These are phyloP conservation scores for Uronychia binucleata DNA, from an alignment of 73 alveolate species.

Conservation along the genomic window DNA sequence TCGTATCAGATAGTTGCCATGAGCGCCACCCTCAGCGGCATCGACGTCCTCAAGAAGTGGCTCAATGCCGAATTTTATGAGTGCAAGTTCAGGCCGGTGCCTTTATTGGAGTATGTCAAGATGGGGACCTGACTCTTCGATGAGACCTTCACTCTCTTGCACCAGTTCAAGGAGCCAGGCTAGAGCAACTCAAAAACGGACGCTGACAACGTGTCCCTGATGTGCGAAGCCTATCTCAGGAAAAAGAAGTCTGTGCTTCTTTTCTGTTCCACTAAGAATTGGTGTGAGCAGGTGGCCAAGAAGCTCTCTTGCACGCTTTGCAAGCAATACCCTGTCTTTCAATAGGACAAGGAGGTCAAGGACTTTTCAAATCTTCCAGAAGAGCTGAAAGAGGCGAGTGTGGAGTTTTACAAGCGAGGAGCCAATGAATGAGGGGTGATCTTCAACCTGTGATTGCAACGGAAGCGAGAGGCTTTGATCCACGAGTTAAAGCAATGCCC, in stretches of 20 bases:
- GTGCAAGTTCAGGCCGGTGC: slow-evolving; percentile 75
- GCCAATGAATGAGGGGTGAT: slow-evolving; percentile 1
- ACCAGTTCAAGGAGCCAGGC: not conserved
- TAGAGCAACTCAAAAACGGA: not conserved
- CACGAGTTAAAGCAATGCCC: slow-evolving; percentile 37
- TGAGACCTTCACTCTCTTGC: not conserved
- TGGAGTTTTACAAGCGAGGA: not conserved
- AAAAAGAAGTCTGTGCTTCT: slow-evolving; percentile 49
- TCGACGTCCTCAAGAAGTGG: slow-evolving; percentile 59
- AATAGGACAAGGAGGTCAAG: not conserved
- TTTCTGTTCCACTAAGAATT: slow-evolving; percentile 60
- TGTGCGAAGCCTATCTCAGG: slow-evolving; percentile 27
- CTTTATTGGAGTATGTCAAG: slow-evolving; percentile 59
- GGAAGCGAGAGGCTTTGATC: not conserved
- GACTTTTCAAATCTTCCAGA: not conserved
- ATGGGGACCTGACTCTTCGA: slow-evolving; percentile 12
- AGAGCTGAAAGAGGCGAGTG: not conserved
- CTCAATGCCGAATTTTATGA: slow-evolving; percentile 61
- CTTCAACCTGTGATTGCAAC: slow-evolving; percentile 11
- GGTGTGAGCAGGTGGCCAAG: slow-evolving; percentile 48
- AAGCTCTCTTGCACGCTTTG: slow-evolving; percentile 11
- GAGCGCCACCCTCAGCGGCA: slow-evolving; percentile 76
- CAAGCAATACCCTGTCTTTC: not conserved
- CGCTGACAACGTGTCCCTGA: slow-evolving; percentile 8
- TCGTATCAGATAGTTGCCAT: slow-evolving; percentile 64